Evolutionary conservation across 2,329 filamentous ascomycete species (phyloP).

Genomic region (Penicillium capsulatum): DNA sequence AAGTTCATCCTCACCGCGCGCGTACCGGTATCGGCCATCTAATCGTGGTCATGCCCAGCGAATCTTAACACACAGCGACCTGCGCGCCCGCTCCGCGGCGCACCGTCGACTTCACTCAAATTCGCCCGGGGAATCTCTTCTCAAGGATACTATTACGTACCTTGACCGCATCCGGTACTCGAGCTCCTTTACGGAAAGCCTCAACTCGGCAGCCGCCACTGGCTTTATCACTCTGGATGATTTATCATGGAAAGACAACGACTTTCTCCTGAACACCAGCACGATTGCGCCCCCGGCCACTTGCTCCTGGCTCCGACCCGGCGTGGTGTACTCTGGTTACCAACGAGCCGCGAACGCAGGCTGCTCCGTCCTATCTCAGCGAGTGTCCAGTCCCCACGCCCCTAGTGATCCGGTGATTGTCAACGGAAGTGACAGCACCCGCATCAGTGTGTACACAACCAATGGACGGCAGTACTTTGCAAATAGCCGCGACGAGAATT

Average conservation of each 20-base stretch:
- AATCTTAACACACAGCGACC: slow-evolving; percentile 30
- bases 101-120: slow-evolving; percentile 36
- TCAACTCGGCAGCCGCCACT: slow-evolving; percentile 51
- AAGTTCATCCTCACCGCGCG: slow-evolving; percentile 20
- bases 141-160: slow-evolving; percentile 60
- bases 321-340: slow-evolving; percentile 57
- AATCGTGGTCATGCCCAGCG: slow-evolving; percentile 28
- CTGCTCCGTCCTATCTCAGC: slow-evolving; percentile 29
- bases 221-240: slow-evolving; percentile 53
- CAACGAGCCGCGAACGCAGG: slow-evolving; percentile 52
- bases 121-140: slow-evolving; percentile 33
- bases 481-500: slow-evolving; percentile 51
- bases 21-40: slow-evolving; percentile 33
- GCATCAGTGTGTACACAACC: slow-evolving; percentile 37
- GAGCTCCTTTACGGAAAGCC: slow-evolving; percentile 51
- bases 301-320: slow-evolving; percentile 60
- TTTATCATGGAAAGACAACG: slow-evolving; percentile 49
- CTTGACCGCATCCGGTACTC: slow-evolving; percentile 56
- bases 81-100: slow-evolving; percentile 35
- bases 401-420: slow-evolving; percentile 33
- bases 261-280: slow-evolving; percentile 56
- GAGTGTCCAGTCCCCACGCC: slow-evolving; percentile 24
- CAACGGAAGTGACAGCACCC: slow-evolving; percentile 32
- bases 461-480: slow-evolving; percentile 37
- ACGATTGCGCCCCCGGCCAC: slow-evolving; percentile 49